Evolutionary conservation across 2,329 filamentous ascomycete species (phyloP).

Genomic region (Penicillium sp.): DNA sequence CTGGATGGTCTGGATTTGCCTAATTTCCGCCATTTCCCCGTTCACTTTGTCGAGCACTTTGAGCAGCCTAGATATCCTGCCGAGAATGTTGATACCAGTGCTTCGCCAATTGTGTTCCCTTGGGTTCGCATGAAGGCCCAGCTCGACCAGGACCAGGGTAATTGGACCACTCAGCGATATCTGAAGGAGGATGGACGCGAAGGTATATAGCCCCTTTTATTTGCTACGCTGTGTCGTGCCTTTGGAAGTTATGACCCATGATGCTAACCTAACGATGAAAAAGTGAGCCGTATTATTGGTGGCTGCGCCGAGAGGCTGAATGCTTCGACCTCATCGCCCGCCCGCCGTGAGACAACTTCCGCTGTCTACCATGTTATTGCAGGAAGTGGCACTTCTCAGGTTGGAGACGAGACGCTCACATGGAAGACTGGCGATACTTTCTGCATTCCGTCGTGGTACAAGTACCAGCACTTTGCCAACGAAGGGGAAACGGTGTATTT

Average conservation of each 20-base stretch:
- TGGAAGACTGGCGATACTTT: slow-evolving; percentile 59
- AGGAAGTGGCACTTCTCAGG: slow-evolving; percentile 45
- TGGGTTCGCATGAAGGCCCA: slow-evolving; percentile 49
- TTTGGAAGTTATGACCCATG: neutral
- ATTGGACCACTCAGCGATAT: slow-evolving; percentile 36
- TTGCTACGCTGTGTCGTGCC: neutral
- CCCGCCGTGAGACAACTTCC: slow-evolving; percentile 52
- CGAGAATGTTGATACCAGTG: slow-evolving; percentile 41
- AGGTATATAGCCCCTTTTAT: slow-evolving; percentile 20
- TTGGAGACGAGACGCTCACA: slow-evolving; percentile 38
- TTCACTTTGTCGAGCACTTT: slow-evolving; percentile 58
- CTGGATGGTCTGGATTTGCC: slow-evolving; percentile 59
- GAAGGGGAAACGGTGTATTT: slow-evolving; percentile 46
- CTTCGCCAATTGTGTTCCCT: slow-evolving; percentile 50
- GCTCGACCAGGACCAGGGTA: slow-evolving; percentile 38
- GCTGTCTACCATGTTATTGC: slow-evolving; percentile 56
- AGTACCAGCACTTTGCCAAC: slow-evolving; percentile 32
- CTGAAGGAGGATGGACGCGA: slow-evolving; percentile 36
- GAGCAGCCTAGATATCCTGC: slow-evolving; percentile 52
- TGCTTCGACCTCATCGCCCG: slow-evolving; percentile 37
- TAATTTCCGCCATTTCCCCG: slow-evolving; percentile 51
- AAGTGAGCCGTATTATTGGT: slow-evolving; percentile 52
- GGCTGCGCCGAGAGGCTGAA: slow-evolving; percentile 50
- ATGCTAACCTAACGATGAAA: neutral
- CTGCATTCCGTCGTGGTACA: slow-evolving; percentile 55